Evolutionary conservation across 805 yeast species (phyloP), one percentile per base, ranked within the genome.

Genomic region (Saturnispora gosingensis): DNA sequence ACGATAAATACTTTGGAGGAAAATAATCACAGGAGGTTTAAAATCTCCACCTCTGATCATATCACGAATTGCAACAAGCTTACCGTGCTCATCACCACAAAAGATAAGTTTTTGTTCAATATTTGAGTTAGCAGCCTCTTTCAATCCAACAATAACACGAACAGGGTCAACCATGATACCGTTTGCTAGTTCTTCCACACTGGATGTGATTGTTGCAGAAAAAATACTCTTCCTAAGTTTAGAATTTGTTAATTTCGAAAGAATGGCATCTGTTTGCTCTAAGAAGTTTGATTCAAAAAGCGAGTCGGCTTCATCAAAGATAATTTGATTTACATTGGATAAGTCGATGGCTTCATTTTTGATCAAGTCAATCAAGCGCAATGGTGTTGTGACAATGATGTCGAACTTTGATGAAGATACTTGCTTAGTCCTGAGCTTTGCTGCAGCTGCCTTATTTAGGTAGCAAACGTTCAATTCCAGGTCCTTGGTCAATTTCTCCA

Each of bases 31-130:
- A 0, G 99, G 99, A 1, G 99, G 98, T 60, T 81, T 83, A 64
- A 93, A 82, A 58, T 86, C 89, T 16, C 96, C 93, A 49, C 80
- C 75, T 63, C 81, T 83, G 44, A 90, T 77, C 81, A 91, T 76
- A 64, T 90, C 96, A 60, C 98, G 78, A 34, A 93, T 81, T 0
- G 96, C 98, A 30, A 93, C 72, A 24, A 93, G 71, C 67, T 93
- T 93, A n/a, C 99, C 99, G 60, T 87, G 88, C 68, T 93, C 99
- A 58, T 81, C 85, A 45, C 99, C 99, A 54, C 97, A 85, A 64
- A 79, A 91, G 1, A 85, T 77, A 40, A 93, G 70, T 61, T 80
- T 79, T 70, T 91, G 99, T 44, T 87, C 89, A 58, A 91, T 89
- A 47, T 81, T 79, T 8, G 76, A 67, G 54, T 88, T 84, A 0